These are phyloP conservation scores for Citrus reticulata DNA, from an alignment of 345 rosid genomes.

Conservation along the genomic window DNA sequence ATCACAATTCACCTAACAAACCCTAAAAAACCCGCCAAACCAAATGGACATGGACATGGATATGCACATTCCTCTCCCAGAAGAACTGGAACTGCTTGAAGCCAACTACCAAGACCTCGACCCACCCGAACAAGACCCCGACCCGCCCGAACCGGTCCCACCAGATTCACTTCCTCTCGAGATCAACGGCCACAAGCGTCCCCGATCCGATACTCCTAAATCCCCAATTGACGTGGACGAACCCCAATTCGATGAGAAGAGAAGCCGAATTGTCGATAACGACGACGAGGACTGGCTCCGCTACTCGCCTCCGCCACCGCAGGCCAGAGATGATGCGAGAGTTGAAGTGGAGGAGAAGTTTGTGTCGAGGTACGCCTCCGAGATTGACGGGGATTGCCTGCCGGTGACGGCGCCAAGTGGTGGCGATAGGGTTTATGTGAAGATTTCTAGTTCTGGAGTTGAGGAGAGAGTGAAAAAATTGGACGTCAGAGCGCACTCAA, in stretches of 20 bases:
- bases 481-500: constrained; percentile 36
- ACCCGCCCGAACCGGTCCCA: constrained; percentile 30
- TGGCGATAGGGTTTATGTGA: constrained; percentile 88
- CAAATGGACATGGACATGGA: not conserved
- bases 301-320: constrained; percentile 33
- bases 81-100: constrained; percentile 81
- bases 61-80: constrained; percentile 71
- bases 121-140: constrained; percentile 33
- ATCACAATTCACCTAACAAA: not conserved
- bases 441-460: constrained; percentile 44
- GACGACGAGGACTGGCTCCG: constrained; percentile 66
- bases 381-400: constrained; percentile 79
- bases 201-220: constrained; percentile 24
- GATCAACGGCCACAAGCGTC: constrained; percentile 50
- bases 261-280: constrained; percentile 33
- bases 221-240: constrained; percentile 18
- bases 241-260: constrained; percentile 41
- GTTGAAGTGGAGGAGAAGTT: constrained; percentile 40
- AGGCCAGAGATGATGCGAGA: constrained; percentile 21
- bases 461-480: constrained; percentile 42
- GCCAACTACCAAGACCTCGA: constrained; percentile 21
- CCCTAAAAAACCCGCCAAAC: not conserved
- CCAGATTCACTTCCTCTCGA: constrained; percentile 17
- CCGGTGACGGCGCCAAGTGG: constrained; percentile 82
- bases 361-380: constrained; percentile 61